phyloP scores from a whole-genome alignment of 2,329 filamentous ascomycete genomes.

The Sarocladiaceae sp. region DNA sequence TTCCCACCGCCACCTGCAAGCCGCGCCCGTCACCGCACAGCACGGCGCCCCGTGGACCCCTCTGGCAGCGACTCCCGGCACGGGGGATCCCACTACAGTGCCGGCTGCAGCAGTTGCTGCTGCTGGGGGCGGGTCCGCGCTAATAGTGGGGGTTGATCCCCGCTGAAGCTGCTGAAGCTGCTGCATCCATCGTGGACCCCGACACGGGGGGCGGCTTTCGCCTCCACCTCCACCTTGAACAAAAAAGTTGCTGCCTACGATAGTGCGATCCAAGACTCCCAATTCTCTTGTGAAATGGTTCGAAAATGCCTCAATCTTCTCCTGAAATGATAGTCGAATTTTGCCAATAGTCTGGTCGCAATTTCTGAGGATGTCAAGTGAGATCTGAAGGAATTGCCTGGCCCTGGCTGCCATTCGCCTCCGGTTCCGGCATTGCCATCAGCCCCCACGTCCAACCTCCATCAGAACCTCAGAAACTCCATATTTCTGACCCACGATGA shows the following conservation, averaged over 20 bases:
- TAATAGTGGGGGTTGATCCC: conserved; percentile 3
- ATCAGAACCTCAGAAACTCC: background rate
- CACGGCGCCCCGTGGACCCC: too few species aligned
- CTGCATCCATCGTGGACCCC: background rate
- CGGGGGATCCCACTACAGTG: too few species aligned
- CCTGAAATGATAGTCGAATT: too few species aligned
- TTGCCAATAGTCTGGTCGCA: too few species aligned
- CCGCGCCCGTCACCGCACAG: too few species aligned
- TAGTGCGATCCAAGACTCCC: background rate
- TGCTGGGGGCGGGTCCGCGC: background rate
- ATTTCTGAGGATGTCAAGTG: too few species aligned
- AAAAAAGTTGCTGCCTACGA: background rate
- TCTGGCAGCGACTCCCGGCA: too few species aligned
- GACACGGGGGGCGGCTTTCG: background rate
- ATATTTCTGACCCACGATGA: conserved; percentile 10
- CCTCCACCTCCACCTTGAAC: background rate
- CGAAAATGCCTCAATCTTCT: background rate
- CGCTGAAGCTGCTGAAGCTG: background rate
- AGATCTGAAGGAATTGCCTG: too few species aligned
- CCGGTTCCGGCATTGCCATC: conserved; percentile 4
- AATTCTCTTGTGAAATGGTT: background rate
- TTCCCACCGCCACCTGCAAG: too few species aligned
- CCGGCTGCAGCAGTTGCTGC: background rate
- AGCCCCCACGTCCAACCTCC: background rate
- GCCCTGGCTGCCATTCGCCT: background rate